Conservation (phyloP, 1,284 basidiomycete genomes). For the Heterobasidion irregulare region DNA sequence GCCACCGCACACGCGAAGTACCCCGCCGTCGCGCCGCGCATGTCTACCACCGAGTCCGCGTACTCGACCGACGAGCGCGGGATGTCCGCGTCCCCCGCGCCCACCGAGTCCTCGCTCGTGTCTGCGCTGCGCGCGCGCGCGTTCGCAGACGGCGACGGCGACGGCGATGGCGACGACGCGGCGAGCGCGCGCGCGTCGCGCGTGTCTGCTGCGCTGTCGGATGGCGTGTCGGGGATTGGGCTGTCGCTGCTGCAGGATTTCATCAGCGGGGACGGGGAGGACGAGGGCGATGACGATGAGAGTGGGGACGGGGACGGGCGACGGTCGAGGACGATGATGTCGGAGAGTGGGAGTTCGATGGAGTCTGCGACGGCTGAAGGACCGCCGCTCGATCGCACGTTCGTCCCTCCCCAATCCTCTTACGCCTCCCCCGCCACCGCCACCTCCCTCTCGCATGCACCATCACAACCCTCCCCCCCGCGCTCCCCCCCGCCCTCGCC, state of each 20-base stretch:
- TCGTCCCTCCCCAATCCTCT: background rate
- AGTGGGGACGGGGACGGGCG: too few species aligned
- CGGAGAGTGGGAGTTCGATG: too few species aligned
- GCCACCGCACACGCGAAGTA: too few species aligned
- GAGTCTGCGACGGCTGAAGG: conserved; percentile 10
- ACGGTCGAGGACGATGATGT: too few species aligned
- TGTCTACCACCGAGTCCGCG: too few species aligned
- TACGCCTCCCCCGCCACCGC: background rate
- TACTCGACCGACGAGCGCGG: too few species aligned
- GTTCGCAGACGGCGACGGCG: too few species aligned
- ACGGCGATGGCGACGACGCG: conserved; percentile 4
- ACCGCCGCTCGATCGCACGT: conserved; percentile 6
- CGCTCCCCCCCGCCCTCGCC: background rate
- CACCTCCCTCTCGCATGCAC: conserved; percentile 5
- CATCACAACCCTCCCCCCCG: background rate
- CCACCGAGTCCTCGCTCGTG: background rate
- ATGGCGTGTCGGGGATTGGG: conserved; percentile 61
- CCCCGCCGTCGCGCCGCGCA: too few species aligned
- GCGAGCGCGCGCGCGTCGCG: conserved; percentile 11
- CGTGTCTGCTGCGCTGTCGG: conserved; percentile 25
- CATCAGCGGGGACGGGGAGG: conserved; percentile 19
- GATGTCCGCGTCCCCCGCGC: background rate
- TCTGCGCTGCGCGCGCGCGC: background rate
- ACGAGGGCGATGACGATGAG: too few species aligned
- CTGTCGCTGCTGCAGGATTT: conserved; percentile 54